A percentile compares a stretch with the other conserved stretches of the same genome.
phyloP scores from a whole-genome alignment of 805 yeast genomes.

The Candida tallmaniae region DNA sequence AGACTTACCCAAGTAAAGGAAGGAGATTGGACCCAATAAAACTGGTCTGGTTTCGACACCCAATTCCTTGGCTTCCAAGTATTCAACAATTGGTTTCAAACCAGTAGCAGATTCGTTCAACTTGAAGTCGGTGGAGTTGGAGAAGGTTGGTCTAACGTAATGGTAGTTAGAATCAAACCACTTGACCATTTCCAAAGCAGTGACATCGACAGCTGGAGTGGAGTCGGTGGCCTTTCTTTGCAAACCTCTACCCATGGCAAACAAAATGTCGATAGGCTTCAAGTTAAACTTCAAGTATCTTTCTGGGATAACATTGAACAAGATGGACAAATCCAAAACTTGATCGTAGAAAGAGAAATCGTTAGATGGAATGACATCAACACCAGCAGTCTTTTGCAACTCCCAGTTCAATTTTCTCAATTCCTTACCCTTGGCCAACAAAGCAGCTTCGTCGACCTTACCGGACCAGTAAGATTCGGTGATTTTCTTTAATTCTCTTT shows the following conservation, averaged over 20 bases:
- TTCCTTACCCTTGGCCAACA: conserved; percentile 88
- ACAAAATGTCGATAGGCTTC: conserved; percentile 84
- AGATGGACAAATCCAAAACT: conserved; percentile 83
- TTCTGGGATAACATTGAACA: conserved; percentile 95
- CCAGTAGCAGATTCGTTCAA: conserved; percentile 61
- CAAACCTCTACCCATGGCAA: conserved; percentile 99
- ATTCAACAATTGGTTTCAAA: conserved; percentile 95
- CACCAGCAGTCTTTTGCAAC: conserved; percentile 95
- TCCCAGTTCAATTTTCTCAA: conserved; percentile 97
- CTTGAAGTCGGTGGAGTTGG: conserved; percentile 92
- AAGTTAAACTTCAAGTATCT: conserved; percentile 91
- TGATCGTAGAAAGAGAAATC: conserved; percentile 99
- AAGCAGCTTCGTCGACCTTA: conserved; percentile 81
- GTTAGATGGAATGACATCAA: conserved; percentile 93
- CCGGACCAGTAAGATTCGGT: conserved; percentile 99
- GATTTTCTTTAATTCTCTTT: conserved; percentile 98
- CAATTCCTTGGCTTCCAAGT: conserved; percentile 92
- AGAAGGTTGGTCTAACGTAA: conserved; percentile 98
- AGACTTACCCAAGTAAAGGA: conserved; percentile 92
- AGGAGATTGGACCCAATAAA: conserved; percentile 93
- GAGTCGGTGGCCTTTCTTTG: conserved; percentile 93
- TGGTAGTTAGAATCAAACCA: conserved; percentile 99
- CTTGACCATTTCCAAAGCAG: conserved; percentile 99
- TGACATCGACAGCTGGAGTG: conserved; percentile 89
- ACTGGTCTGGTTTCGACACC: conserved; percentile 99